Percentiles rank a stretch among this genome's conserved stretches.
These are phyloP conservation scores for Tubosaeta sp. DNA, from an alignment of 768 basidiomycete species.

Conservation along the genomic window DNA sequence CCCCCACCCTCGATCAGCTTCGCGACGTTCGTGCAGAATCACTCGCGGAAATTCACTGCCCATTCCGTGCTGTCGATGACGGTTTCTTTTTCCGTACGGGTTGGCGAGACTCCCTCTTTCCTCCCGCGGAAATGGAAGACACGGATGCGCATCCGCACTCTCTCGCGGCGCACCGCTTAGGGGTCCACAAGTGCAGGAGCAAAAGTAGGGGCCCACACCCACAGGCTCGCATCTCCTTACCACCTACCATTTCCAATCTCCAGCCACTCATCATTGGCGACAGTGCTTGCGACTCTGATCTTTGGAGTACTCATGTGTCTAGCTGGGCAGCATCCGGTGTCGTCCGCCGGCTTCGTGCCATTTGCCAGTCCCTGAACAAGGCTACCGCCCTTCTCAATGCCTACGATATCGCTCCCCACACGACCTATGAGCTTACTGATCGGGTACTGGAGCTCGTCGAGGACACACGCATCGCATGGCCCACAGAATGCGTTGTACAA, in stretches of 20 bases:
- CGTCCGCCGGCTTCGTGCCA: constrained; percentile 65
- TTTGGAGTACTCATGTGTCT: constrained; percentile 58
- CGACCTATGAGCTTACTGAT: constrained; percentile 63
- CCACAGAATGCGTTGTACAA: constrained; percentile 59
- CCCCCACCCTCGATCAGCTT: constrained; percentile 57
- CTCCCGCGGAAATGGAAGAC: constrained; percentile 24
- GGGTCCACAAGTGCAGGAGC: constrained; percentile 20
- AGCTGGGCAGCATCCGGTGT: constrained; percentile 60
- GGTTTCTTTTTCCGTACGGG: constrained; percentile 61
- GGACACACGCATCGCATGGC: constrained; percentile 74
- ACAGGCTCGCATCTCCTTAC: constrained; percentile 9
- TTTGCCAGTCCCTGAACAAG: constrained; percentile 65
- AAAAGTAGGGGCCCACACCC: constrained; percentile 29
- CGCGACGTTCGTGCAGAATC: constrained; percentile 54
- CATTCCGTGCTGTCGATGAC: constrained; percentile 60
- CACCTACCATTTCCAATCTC: constrained; percentile 20
- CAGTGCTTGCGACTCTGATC: constrained; percentile 56
- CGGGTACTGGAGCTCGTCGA: constrained; percentile 70
- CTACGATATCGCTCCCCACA: constrained; percentile 65
- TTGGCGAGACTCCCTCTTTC: constrained; percentile 48
- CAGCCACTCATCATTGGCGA: constrained; percentile 80
- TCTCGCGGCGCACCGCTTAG: constrained; percentile 21
- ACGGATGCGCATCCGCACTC: constrained; percentile 8
- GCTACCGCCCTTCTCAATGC: constrained; percentile 59
- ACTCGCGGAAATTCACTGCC: constrained; percentile 49